Evolutionary conservation across 208 protist species (phyloP), one percentile per base, ranked within the genome.

Genomic region (Leishmania tropica): DNA sequence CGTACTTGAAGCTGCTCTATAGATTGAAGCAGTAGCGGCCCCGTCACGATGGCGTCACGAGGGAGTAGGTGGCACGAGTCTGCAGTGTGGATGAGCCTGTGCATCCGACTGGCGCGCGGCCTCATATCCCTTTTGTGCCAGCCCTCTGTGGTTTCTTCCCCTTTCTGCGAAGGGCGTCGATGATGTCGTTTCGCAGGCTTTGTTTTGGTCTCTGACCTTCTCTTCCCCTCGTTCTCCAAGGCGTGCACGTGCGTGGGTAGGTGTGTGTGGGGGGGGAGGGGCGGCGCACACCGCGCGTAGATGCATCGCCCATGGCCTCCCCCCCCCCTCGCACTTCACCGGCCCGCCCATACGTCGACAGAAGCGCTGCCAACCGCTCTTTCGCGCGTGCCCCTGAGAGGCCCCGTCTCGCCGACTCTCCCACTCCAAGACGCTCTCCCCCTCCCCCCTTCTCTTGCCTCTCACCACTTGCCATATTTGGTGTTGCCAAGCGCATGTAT

Each of bases 1-100:
- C 71, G 3, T 73, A 71, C 70, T 58, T 78, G 70, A 82, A 82
- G 45, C 8, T 8, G 35, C 54, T 73, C 19, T 82, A 82, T 48
- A 47, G 56, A n/a, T n/a, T 81, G 35, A 48, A 54, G n/a, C 37
- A 70, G 42, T n/a, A 62, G 56, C 56, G 17, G 56, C 56, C 24
- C 51, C 51, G 17, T 54, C 17, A 21, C 51, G 17, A 4, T 54
- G 51, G 51, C 51, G 17, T 54, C 17, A 19, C 17, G 51, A 19
- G 13, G 51, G 51, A 54, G 51, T 13, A 19, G 15, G 51, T 54
- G 51, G 11, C 51, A 54, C 51, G 51, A 13, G 51, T 54, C 11
- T 13, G 51, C 51, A 1, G 51, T 54, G 51, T 19, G 51, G 51
- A 54, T 54, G 51, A 54, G 51, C 51, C 51, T 54, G 11, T 19